A percentile compares a stretch with the other conserved stretches of the same genome.
Evolutionary conservation across 306 rosid species (phyloP).

Genomic region (Cucurbita argyrosperma): DNA sequence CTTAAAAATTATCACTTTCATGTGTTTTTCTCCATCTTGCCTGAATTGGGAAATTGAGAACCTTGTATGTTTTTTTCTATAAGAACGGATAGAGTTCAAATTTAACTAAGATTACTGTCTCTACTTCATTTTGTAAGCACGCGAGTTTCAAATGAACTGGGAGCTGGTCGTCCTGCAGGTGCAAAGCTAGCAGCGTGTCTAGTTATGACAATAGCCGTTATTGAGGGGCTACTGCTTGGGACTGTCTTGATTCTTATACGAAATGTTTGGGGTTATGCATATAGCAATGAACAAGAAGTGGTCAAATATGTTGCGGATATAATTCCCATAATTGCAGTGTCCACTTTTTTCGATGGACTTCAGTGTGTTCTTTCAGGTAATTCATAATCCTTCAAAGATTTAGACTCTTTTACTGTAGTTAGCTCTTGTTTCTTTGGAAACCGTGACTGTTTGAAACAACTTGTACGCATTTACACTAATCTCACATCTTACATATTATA

Average conservation of each 20-base stretch:
- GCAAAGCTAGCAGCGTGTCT: conserved; percentile 51
- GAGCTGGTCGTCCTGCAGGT: conserved; percentile 41
- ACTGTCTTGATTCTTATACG: conserved; percentile 29
- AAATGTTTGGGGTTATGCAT: conserved; percentile 58
- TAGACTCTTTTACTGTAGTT: neutral
- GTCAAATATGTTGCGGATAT: conserved; percentile 37
- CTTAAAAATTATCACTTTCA: neutral
- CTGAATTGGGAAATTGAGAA: neutral
- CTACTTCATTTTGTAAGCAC: conserved; percentile 18
- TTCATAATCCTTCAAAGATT: neutral
- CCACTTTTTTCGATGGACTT: conserved; percentile 48
- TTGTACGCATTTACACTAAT: no score
- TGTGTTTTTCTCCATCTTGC: neutral
- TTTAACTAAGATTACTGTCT: neutral
- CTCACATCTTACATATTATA: no score
- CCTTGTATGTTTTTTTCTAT: neutral
- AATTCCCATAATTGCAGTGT: conserved; percentile 48
- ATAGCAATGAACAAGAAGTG: conserved; percentile 40
- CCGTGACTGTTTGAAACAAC: no score
- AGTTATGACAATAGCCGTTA: conserved; percentile 32
- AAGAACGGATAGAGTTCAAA: neutral
- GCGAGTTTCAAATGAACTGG: conserved; percentile 64
- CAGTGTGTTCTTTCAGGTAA: conserved; percentile 61
- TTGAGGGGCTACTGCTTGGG: conserved; percentile 33
- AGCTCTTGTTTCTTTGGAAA: no score